Percentiles rank a stretch among this genome's conserved stretches.
phyloP scores from a whole-genome alignment of 139 green algal genomes.

The Diplosphaera chodatii region DNA sequence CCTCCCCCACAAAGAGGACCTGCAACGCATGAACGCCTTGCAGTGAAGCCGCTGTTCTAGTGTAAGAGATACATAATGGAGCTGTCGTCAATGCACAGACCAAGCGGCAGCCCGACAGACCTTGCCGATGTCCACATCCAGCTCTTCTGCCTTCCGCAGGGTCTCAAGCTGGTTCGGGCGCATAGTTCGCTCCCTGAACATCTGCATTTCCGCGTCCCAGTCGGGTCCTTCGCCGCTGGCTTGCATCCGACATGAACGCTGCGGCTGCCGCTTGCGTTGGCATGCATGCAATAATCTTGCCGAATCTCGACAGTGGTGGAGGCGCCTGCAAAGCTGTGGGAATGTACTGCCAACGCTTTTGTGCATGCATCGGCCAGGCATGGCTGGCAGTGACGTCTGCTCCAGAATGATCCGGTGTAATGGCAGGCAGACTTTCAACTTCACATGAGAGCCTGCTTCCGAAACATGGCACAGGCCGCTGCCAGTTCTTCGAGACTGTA shows the following conservation, averaged over 20 bases:
- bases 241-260: not conserved
- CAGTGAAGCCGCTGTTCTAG: too few relatives aligned
- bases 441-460: too few relatives aligned
- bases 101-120: too few relatives aligned
- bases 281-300: not conserved
- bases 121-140: constrained; percentile 63
- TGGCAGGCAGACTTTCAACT: too few relatives aligned
- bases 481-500: too few relatives aligned
- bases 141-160: constrained; percentile 59
- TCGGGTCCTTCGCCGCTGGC: constrained; percentile 37
- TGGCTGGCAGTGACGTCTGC: too few relatives aligned
- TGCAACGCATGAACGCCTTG: constrained; percentile 18
- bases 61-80: too few relatives aligned
- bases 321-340: not conserved
- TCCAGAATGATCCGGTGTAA: too few relatives aligned
- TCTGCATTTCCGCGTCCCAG: constrained; percentile 79
- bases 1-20: constrained; percentile 61
- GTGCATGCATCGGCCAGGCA: too few relatives aligned
- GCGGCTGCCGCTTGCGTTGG: not conserved
- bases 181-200: constrained; percentile 72
- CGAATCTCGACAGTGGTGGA: not conserved
- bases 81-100: too few relatives aligned
- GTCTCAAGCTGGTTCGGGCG: constrained; percentile 73
- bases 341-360: not conserved
- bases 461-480: too few relatives aligned